A percentile compares a stretch with the other conserved stretches of the same genome.
Evolutionary conservation across 257 asterid genomes (phyloP).

Genomic region (Avicennia marina): DNA sequence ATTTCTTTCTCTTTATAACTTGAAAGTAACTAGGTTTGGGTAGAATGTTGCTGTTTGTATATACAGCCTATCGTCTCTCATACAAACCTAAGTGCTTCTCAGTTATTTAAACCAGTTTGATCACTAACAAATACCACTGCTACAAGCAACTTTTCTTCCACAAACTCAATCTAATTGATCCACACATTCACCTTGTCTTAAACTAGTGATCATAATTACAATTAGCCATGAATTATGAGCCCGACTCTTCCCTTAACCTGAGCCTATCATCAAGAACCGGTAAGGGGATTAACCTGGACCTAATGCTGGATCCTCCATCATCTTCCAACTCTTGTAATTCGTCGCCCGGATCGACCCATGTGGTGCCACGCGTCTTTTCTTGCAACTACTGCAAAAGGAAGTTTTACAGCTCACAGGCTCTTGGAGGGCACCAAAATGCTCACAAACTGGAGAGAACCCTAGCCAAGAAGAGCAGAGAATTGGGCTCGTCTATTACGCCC

Average conservation of each 20-base stretch:
- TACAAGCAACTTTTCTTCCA: neutral
- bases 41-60: neutral
- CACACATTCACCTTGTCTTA: neutral
- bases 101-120: neutral
- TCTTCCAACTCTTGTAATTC: conserved; percentile 32
- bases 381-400: conserved; percentile 73
- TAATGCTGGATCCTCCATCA: conserved; percentile 29
- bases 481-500: conserved; percentile 30
- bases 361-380: conserved; percentile 54
- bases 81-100: neutral
- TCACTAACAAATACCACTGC: neutral
- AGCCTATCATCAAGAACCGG: conserved; percentile 31
- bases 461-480: conserved; percentile 69
- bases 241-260: conserved; percentile 49
- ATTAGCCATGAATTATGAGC: conserved; percentile 45
- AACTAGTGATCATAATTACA: too few relatives aligned
- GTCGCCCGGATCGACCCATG: conserved; percentile 31
- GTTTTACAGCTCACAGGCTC: conserved; percentile 79
- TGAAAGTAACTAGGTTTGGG: neutral
- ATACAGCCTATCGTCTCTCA: conserved; percentile 1
- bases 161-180: neutral
- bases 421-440: conserved; percentile 92
- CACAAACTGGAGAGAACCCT: conserved; percentile 78
- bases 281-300: conserved; percentile 28
- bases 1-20: neutral